Evolutionary conservation across 179 eudicot genomes (phyloP).

Genomic region (Nepenthes alata): DNA sequence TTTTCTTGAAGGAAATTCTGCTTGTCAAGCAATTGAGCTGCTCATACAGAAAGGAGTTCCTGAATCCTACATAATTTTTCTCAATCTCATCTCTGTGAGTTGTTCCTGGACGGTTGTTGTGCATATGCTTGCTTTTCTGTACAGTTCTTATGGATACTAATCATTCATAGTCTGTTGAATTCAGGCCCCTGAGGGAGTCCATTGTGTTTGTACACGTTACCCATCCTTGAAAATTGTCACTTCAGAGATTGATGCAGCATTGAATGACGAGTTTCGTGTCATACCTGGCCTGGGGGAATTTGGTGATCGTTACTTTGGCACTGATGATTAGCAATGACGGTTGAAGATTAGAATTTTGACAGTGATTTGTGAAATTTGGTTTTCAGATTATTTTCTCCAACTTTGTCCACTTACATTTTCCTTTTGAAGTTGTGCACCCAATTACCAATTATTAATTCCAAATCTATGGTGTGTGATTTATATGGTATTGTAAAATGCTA

Average conservation of each 20-base stretch:
- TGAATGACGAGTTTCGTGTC: constrained; percentile 81
- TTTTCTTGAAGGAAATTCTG: constrained; percentile 71
- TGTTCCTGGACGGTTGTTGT: background rate
- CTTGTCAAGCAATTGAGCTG: constrained; percentile 85
- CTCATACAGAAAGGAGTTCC: constrained; percentile 96
- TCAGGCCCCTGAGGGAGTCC: constrained; percentile 96
- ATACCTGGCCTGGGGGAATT: constrained; percentile 98
- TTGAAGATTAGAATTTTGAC: background rate
- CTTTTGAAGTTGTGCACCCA: too few relatives aligned
- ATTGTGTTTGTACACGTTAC: constrained; percentile 70
- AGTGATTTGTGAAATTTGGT: background rate
- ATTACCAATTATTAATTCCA: too few relatives aligned
- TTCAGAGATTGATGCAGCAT: constrained; percentile 75
- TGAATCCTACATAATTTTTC: constrained; percentile 79
- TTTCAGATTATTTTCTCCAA: too few relatives aligned
- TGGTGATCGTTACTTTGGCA: constrained; percentile 97
- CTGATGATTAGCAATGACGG: constrained; percentile 47
- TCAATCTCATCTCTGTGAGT: constrained; percentile 91
- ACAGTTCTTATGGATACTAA: background rate
- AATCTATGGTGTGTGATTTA: too few relatives aligned
- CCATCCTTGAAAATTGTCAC: constrained; percentile 86
- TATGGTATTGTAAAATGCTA: too few relatives aligned
- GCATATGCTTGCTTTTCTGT: too few relatives aligned
- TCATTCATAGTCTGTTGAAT: background rate
- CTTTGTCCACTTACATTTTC: too few relatives aligned